phyloP scores from a whole-genome alignment of 345 rosid genomes.

The Arabis alpina region DNA sequence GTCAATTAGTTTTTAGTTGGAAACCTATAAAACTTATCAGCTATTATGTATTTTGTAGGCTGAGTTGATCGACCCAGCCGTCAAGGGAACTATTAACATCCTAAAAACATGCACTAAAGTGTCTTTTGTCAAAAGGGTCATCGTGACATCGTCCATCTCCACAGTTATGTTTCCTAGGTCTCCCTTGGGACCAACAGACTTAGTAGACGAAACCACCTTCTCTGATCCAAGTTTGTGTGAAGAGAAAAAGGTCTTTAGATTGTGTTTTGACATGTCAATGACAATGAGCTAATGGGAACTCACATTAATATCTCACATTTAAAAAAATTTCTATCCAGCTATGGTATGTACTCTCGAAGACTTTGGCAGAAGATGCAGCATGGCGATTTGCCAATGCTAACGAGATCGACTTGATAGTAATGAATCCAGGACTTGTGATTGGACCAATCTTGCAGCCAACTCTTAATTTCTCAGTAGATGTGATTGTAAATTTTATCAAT shows the following conservation, averaged over 20 bases:
- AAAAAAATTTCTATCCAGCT: slow-evolving; percentile 27
- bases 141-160: slow-evolving; percentile 55
- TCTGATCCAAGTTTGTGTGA: slow-evolving; percentile 48
- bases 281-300: not conserved
- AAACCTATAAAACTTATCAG: not conserved
- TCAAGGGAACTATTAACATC: slow-evolving; percentile 61
- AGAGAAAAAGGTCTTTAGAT: slow-evolving; percentile 35
- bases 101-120: slow-evolving; percentile 51
- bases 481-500: slow-evolving; percentile 36
- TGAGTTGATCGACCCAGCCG: slow-evolving; percentile 56
- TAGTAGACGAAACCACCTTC: slow-evolving; percentile 52
- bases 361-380: slow-evolving; percentile 55
- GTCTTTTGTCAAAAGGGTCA: slow-evolving; percentile 52
- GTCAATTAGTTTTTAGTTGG: not conserved
- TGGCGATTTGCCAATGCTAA: slow-evolving; percentile 47
- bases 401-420: slow-evolving; percentile 44
- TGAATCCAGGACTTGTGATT: slow-evolving; percentile 48
- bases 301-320: not conserved
- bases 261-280: slow-evolving; percentile 1
- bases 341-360: slow-evolving; percentile 53
- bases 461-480: slow-evolving; percentile 36
- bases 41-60: not conserved
- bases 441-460: slow-evolving; percentile 53
- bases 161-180: slow-evolving; percentile 36
- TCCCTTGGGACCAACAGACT: slow-evolving; percentile 38